Evolutionary conservation across 306 rosid genomes (phyloP).

Genomic region (Castanopsis chinensis): DNA sequence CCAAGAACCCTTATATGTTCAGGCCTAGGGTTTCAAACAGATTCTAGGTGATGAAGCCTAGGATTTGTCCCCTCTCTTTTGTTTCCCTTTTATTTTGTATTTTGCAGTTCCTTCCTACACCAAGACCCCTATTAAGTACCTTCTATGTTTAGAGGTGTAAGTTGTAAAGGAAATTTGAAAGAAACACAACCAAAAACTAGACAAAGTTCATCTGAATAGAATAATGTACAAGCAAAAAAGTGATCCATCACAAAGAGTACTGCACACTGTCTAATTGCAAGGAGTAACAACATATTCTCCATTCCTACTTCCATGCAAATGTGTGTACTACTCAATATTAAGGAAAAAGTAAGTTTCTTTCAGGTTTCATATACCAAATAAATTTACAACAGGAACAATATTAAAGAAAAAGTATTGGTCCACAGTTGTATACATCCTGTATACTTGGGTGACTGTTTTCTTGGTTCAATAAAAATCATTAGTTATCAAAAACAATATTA

Average conservation of each 20-base stretch:
- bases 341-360: not conserved
- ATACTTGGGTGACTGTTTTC: too few relatives aligned
- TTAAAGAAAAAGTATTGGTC: not conserved
- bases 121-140: not conserved
- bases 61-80: too few relatives aligned
- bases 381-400: not conserved
- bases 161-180: not conserved
- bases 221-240: not conserved
- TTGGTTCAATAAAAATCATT: too few relatives aligned
- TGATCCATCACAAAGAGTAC: not conserved
- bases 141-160: not conserved
- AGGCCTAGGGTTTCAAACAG: too few relatives aligned
- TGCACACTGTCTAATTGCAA: not conserved
- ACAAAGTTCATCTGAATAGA: not conserved
- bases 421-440: too few relatives aligned
- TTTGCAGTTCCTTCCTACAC: too few relatives aligned
- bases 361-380: not conserved
- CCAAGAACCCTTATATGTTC: too few relatives aligned
- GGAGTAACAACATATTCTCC: not conserved
- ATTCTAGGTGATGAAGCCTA: too few relatives aligned
- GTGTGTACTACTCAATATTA: not conserved
- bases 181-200: not conserved
- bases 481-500: not conserved
- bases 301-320: constrained; percentile 1
- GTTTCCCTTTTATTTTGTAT: too few relatives aligned